Base-by-base conservation (phyloP, 2,329 filamentous ascomycete genomes). In the Penicillium sp. region DNA sequence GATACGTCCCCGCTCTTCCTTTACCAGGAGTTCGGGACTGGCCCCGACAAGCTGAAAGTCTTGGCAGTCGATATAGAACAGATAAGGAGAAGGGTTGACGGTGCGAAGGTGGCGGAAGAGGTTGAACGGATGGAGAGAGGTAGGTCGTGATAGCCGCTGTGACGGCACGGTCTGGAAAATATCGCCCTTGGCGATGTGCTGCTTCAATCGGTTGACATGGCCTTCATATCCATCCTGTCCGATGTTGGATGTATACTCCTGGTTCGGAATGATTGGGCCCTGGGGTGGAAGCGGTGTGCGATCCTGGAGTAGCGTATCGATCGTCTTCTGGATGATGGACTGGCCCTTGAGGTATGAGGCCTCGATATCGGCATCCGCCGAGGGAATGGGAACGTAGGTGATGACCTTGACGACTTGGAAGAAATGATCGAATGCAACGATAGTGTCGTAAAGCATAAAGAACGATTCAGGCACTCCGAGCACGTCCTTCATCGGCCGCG, bases 151-250 rank as follows among this genome's bases (percentile, higher is more conserved):
- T 71, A 97, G 90, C 52, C 94, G 87, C 78, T 99, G 94, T 42
- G 92, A 97, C 2, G 94, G 94, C 17, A 99, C 94, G 0, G 92
- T 91, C 75, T 99, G 94, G 77, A 99, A 97, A 72, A 99, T 97
- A 80, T 97, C 92, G 66, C 94, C 94, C 62, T 85, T 84, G 67
- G 86, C 84, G 67, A 99, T 97, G 80, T 97, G 93, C 76, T 91
- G 83, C 81, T 97, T 97, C 59, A 99, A 82, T 47, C 78, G 81
- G 25, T 84, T 88, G 55, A 99, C 94, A 73, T 97, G 93, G n/a
- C 78, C 80, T 78, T 97, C 92, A 78, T 99, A 99, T 38, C 94
- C 94, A 45, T 83, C 81, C 61, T 84, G 89, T 21, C 94, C 94
- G 67, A 97, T 90, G 76, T 99, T 99, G 64, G 93, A 97, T 19